These are phyloP conservation scores for Paramyrothecium sp. DNA, from an alignment of 2,329 filamentous ascomycete genomes.

Conservation along the genomic window DNA sequence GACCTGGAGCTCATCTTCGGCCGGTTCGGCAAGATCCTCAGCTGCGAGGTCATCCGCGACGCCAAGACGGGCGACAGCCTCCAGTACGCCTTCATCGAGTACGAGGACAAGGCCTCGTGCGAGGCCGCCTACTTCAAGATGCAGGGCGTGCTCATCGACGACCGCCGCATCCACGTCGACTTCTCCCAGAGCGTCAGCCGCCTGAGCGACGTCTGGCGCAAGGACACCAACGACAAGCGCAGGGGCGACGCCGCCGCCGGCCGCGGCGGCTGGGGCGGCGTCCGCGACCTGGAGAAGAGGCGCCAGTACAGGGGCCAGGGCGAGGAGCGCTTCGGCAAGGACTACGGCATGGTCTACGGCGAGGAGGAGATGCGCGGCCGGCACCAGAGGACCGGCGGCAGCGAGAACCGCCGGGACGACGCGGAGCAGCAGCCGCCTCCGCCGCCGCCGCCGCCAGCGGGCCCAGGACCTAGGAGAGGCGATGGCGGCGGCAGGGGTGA, in stretches of 20 bases:
- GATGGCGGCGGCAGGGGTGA: slow-evolving; percentile 15
- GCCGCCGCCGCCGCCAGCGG: background rate
- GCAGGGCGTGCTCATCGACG: slow-evolving; percentile 95
- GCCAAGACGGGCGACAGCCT: slow-evolving; percentile 91
- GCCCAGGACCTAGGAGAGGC: slow-evolving; percentile 22
- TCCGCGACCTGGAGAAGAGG: slow-evolving; percentile 83
- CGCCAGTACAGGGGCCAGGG: slow-evolving; percentile 80
- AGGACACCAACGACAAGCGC: slow-evolving; percentile 79
- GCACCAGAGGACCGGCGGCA: slow-evolving; percentile 36
- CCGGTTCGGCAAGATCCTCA: slow-evolving; percentile 91
- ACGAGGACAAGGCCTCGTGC: slow-evolving; percentile 86
- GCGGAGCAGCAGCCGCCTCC: no score
- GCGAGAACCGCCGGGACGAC: background rate
- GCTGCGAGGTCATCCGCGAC: slow-evolving; percentile 94
- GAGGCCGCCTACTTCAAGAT: slow-evolving; percentile 98
- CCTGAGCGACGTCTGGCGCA: slow-evolving; percentile 86
- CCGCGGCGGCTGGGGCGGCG: slow-evolving; percentile 84
- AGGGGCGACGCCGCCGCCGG: slow-evolving; percentile 41
- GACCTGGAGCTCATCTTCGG: slow-evolving; percentile 96
- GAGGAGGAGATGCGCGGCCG: slow-evolving; percentile 63
- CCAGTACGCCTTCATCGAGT: slow-evolving; percentile 98
- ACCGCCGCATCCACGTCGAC: slow-evolving; percentile 96
- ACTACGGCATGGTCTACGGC: slow-evolving; percentile 81
- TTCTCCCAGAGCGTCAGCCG: slow-evolving; percentile 94
- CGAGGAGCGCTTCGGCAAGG: slow-evolving; percentile 39